Percentiles rank a stretch among this genome's conserved stretches.
Conservation (phyloP, 176 grass and related monocot genomes). For the Triticum dicoccoides region DNA sequence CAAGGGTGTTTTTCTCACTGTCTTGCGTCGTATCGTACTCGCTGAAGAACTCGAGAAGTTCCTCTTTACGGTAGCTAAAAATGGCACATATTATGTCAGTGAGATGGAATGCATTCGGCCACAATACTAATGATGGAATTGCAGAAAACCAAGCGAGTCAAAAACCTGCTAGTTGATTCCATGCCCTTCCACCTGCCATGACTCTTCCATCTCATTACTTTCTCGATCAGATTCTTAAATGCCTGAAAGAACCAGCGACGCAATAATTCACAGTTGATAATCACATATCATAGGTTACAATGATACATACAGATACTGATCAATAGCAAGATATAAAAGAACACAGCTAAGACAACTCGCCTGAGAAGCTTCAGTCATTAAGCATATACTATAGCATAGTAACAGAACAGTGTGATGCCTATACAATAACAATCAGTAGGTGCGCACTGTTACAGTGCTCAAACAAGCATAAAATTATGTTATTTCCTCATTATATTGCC, state of each 20-base stretch:
- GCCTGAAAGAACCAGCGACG: conserved; percentile 27
- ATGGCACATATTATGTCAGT: background rate
- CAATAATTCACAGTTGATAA: conserved; percentile 7
- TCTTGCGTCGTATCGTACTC: background rate
- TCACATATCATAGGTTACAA: conserved; percentile 3
- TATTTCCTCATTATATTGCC: background rate
- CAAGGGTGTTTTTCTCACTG: conserved; percentile 21
- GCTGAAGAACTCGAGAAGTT: conserved; percentile 28
- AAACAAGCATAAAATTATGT: background rate
- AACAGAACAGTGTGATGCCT: background rate
- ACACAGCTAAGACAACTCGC: background rate
- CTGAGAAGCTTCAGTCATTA: background rate
- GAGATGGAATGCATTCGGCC: background rate
- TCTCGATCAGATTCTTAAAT: conserved; percentile 34
- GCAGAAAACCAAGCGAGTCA: background rate
- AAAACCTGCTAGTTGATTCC: conserved; percentile 9
- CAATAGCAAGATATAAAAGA: conserved; percentile 10
- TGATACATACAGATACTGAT: background rate
- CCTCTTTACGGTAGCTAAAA: conserved; percentile 23
- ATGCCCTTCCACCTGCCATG: background rate
- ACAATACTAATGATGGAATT: conserved; percentile 9
- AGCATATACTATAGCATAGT: background rate
- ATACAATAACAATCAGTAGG: background rate
- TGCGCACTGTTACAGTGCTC: background rate
- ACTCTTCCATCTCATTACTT: conserved; percentile 36